These are phyloP conservation scores for Cornus controversa DNA, from an alignment of 148 eudicot genomes.

Conservation along the genomic window DNA sequence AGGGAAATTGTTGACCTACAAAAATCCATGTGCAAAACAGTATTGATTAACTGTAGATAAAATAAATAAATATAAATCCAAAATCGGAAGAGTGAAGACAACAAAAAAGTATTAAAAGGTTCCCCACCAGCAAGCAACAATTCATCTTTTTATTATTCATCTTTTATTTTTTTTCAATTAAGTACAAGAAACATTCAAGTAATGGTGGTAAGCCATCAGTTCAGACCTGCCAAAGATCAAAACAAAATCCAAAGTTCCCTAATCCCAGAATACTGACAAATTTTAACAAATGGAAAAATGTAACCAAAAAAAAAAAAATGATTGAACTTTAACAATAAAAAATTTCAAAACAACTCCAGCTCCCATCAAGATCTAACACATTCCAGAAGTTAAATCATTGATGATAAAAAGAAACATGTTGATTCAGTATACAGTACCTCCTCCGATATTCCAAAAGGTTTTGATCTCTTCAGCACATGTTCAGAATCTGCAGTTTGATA, in stretches of 20 bases:
- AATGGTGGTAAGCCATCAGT: too few relatives aligned
- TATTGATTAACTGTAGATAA: neutral
- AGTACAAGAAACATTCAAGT: too few relatives aligned
- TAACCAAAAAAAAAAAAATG: neutral
- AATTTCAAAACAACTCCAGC: neutral
- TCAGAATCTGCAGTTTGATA: slow-evolving; percentile 62
- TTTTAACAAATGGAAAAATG: too few relatives aligned
- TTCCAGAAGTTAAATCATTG: neutral
- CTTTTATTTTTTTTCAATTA: too few relatives aligned
- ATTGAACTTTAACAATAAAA: neutral
- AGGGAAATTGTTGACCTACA: slow-evolving; percentile 45
- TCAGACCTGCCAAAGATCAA: too few relatives aligned
- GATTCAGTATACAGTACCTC: slow-evolving; percentile 35
- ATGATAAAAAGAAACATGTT: neutral
- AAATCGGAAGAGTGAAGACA: neutral
- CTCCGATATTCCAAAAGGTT: slow-evolving; percentile 52
- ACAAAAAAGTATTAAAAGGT: neutral
- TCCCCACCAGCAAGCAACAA: neutral
- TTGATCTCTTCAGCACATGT: slow-evolving; percentile 48
- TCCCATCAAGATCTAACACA: neutral
- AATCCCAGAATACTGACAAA: too few relatives aligned
- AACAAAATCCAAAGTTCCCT: too few relatives aligned
- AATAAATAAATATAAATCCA: neutral
- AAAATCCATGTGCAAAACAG: neutral
- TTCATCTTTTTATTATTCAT: neutral